Base-by-base conservation (phyloP, 495 filamentous ascomycete genomes). In the Xylaria palmicola region DNA sequence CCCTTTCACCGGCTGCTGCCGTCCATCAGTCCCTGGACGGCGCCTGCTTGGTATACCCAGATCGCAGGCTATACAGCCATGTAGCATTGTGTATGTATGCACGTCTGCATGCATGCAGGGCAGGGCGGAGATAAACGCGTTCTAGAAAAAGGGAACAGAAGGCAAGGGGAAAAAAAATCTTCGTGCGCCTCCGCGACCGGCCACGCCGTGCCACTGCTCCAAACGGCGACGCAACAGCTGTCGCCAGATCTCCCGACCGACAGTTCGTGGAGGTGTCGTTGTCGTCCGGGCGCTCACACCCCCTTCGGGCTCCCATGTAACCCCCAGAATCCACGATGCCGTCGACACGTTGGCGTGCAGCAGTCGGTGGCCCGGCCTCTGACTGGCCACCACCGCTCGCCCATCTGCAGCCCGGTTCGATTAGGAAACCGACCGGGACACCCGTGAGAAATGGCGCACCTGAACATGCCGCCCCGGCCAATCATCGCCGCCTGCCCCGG, bases 361-460 rank as follows among this genome's bases (percentile, higher is more conserved):
- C 22, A 56, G 17, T 20, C 22, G 39, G 34, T 19, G 47, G 27
- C 6, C 47, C 47, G 19, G 6, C 6, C 13, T 13, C 13, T 13
- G 20, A 7, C 43, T 30, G 7, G 34, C 36, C 51, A 20, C 36
- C 20, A 1, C 29, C 19, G 1, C 17, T 55, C 36, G 39, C 43
- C 59, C 50, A 55, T 55, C 40, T 62, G 59, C 50, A 62, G 41
- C 40, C 59, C 32, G 40, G 19, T 49, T 37, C 9, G 41, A 62
- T 34, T 19, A 53, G 61, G 53, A 44, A 58, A 45, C 20, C 37
- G 53, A 43, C 34, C 61, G 61, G 61, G 43, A 26, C n/a, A 36
- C 19, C 61, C 61, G 61, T 40, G 37, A 6, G 60, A 32, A 48
- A 41, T 51, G 61, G 47, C 61, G 41, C 53, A 63, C 61, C 61